phyloP scores from a whole-genome alignment of 1,139 yeast genomes.

The Pneumocystis canis region DNA sequence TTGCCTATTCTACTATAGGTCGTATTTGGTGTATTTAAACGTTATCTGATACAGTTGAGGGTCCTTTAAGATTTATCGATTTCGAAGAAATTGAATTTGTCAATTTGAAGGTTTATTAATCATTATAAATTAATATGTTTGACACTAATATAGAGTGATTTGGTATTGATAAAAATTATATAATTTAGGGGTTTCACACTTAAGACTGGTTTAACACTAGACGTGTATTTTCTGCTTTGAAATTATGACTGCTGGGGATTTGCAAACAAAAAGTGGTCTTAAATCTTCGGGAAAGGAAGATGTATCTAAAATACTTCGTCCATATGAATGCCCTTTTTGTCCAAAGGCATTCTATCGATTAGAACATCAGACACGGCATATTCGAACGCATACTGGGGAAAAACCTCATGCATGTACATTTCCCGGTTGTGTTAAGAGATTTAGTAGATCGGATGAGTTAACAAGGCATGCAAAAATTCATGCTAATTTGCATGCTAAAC shows the following conservation, averaged over 20 bases:
- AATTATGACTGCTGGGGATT: background rate
- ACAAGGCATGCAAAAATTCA: conserved; percentile 84
- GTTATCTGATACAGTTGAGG: too few relatives aligned
- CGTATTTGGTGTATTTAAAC: too few relatives aligned
- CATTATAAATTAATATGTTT: too few relatives aligned
- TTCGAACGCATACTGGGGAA: conserved; percentile 90
- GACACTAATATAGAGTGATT: too few relatives aligned
- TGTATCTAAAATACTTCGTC: conserved; percentile 35
- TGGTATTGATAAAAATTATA: too few relatives aligned
- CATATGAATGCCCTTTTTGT: conserved; percentile 84
- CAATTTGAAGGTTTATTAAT: too few relatives aligned
- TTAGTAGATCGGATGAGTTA: conserved; percentile 77
- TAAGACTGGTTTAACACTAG: too few relatives aligned
- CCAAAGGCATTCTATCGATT: conserved; percentile 81
- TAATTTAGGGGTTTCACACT: too few relatives aligned
- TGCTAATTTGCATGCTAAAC: background rate
- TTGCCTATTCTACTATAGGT: too few relatives aligned
- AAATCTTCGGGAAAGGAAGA: background rate
- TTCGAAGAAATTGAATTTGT: too few relatives aligned
- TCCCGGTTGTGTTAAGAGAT: conserved; percentile 76
- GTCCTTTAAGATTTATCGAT: too few relatives aligned
- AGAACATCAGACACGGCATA: conserved; percentile 90
- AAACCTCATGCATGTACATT: conserved; percentile 80
- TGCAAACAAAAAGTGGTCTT: background rate
- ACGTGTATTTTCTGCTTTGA: background rate